Evolutionary conservation across 148 eudicot genomes (phyloP), one percentile per base, ranked within the genome.

Genomic region (Beta vulgaris): DNA sequence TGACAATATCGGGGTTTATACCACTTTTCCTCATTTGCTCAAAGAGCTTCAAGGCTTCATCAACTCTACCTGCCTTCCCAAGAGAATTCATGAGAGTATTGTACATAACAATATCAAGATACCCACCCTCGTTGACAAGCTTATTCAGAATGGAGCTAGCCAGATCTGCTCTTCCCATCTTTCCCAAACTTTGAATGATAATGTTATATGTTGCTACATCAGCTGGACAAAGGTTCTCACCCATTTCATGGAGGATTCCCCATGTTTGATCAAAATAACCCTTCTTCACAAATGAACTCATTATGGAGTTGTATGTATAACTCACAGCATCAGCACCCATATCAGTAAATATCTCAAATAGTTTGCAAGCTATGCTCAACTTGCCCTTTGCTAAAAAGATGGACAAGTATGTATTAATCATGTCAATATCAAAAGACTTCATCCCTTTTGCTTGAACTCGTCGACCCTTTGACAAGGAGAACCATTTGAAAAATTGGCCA

Each of bases 61-160:
- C 96, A 69, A 91, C 43, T 54, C 91, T 81, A 21, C 93, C 93
- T 37, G 88, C 93, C 78, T 91, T 93, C 18, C 98, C 96, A 15
- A 93, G 86, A 29, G 86, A 86, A 81, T 87, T 91, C 71, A 89
- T 87, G 72, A 93, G 79, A 65, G 98, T 93, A 78, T 93, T 93
- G 62, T 93, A 93, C 98, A 93, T 93, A 79, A 90, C 91, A 53
- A 91, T 74, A 78, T 90, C 96, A 40, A 91, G 86, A 84, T 87
- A 89, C 55, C 98, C 98, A 44, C 96, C 98, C 61, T 90, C 87
- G 59, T 84, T 83, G 82, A 82, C 78, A 57, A 93, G 82, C 73
- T 88, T 91, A 69, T 87, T 86, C 48, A 86, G 78, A 75, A 90
- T 81, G 58, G 88, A 84, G 73, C 82, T 68, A 32, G 89, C 93